Percentiles rank a stretch among this genome's conserved stretches.
Evolutionary conservation across 179 eudicot species (phyloP).

Genomic region (Patellifolia procumbens): DNA sequence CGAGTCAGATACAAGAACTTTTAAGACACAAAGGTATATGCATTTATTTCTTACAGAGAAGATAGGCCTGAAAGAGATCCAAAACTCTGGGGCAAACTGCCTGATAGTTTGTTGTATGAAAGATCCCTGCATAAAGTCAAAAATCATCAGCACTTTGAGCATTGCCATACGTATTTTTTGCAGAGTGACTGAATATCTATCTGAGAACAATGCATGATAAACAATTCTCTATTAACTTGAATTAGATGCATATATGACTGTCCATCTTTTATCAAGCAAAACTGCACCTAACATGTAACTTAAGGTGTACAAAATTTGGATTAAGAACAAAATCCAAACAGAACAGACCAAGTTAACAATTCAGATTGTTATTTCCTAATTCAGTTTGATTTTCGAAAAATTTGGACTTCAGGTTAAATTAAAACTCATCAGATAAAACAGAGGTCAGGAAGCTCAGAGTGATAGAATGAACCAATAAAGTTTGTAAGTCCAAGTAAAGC

Average conservation of each 20-base stretch:
- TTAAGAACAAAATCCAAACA: neutral
- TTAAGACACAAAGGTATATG: conserved; percentile 6
- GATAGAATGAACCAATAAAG: conserved; percentile 3
- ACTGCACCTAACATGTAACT: neutral
- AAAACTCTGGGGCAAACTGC: conserved; percentile 55
- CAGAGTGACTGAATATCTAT: neutral
- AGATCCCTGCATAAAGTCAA: conserved; percentile 55
- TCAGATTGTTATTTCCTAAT: neutral
- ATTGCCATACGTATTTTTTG: neutral
- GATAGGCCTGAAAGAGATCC: conserved; percentile 45
- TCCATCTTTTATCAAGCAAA: conserved; percentile 10
- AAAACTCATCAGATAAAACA: neutral
- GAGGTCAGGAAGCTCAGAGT: neutral
- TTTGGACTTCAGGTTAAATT: neutral
- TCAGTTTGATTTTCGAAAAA: no score
- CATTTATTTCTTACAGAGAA: conserved; percentile 46
- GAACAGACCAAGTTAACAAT: neutral
- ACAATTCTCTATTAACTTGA: neutral
- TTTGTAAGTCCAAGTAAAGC: neutral
- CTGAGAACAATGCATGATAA: neutral
- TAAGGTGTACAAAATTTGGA: neutral
- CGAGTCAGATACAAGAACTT: conserved; percentile 21
- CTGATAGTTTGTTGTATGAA: conserved; percentile 48
- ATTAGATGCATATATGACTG: neutral
- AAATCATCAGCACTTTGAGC: conserved; percentile 7